Conservation (phyloP, 768 basidiomycete species). For the Lentinula edodes region DNA sequence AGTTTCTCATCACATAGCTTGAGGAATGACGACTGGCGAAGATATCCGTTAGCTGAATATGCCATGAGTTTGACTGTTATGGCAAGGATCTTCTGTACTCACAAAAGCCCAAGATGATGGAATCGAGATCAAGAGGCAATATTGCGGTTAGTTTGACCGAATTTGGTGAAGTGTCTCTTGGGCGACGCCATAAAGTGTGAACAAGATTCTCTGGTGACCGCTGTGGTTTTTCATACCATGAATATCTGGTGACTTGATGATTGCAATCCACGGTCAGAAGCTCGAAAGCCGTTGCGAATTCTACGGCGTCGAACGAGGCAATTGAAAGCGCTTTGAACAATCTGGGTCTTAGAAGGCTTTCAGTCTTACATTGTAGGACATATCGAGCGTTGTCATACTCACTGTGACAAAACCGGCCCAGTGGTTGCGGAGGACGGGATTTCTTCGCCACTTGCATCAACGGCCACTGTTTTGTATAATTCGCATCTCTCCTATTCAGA, state of each 20-base stretch:
- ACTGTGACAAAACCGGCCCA: background rate
- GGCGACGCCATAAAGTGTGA: background rate
- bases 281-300: constrained; percentile 3
- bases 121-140: constrained; percentile 52
- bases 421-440: background rate
- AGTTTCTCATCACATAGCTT: constrained; percentile 24
- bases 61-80: constrained; percentile 17
- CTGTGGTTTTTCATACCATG: background rate
- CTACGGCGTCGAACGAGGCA: background rate
- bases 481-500: constrained; percentile 32
- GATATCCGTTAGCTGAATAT: constrained; percentile 43
- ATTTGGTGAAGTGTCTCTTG: background rate
- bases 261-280: background rate
- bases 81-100: constrained; percentile 14
- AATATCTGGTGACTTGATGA: background rate
- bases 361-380: background rate
- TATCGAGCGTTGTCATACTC: background rate
- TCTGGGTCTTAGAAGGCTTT: background rate
- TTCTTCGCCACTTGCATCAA: constrained; percentile 30
- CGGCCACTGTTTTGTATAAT: constrained; percentile 25
- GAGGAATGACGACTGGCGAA: constrained; percentile 42
- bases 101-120: constrained; percentile 65
- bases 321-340: background rate
- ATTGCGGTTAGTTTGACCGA: constrained; percentile 25
- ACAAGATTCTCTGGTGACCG: background rate